These are phyloP conservation scores for Fusarium fujikuroi DNA, from an alignment of 2,329 filamentous ascomycete genomes.

Conservation along the genomic window DNA sequence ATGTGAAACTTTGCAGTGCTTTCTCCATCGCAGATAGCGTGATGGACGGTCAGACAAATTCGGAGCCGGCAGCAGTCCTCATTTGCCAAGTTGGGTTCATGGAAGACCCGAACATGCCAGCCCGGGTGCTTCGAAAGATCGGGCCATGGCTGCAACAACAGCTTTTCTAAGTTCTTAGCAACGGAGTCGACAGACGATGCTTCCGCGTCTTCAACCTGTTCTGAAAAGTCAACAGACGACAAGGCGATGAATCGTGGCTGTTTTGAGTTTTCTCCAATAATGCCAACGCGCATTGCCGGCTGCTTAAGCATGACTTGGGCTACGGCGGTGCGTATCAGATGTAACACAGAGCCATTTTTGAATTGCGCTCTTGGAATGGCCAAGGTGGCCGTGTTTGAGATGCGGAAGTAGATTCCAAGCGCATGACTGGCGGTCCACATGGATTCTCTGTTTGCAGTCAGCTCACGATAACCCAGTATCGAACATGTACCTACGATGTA, in stretches of 20 bases:
- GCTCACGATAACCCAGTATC: background rate
- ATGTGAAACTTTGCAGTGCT: background rate
- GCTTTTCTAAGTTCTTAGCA: background rate
- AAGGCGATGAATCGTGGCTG: background rate
- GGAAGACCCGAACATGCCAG: background rate
- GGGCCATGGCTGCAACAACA: background rate
- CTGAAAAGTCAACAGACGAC: background rate
- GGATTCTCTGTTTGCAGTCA: background rate
- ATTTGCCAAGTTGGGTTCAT: background rate
- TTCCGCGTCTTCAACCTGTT: background rate
- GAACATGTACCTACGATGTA: background rate
- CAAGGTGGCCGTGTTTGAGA: accelerated
- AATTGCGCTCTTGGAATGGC: accelerated
- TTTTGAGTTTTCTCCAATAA: background rate
- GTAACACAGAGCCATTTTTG: background rate
- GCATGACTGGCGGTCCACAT: background rate
- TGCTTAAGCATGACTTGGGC: background rate
- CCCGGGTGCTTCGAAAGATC: background rate
- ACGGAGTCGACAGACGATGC: background rate
- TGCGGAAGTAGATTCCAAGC: background rate
- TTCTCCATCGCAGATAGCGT: background rate
- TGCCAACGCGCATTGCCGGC: background rate
- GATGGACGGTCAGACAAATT: accelerated
- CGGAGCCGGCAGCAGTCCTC: background rate
- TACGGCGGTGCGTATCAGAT: background rate